A percentile compares a stretch with the other conserved stretches of the same genome.
Evolutionary conservation across 306 rosid genomes (phyloP).

Genomic region (Cicer judaicum): DNA sequence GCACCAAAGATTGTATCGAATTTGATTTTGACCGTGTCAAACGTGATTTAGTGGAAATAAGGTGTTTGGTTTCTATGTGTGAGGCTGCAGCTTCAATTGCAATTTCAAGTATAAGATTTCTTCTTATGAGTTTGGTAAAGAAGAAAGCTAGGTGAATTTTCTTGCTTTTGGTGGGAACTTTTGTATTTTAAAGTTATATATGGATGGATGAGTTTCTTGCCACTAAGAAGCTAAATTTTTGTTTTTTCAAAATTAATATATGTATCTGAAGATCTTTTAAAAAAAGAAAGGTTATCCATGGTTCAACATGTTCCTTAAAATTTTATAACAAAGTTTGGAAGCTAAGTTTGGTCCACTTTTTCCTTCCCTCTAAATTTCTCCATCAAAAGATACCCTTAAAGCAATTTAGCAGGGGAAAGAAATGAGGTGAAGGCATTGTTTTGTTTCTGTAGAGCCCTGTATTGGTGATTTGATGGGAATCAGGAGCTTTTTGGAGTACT

Average conservation of each 20-base stretch:
- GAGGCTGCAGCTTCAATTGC: not conserved
- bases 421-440: not conserved
- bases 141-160: not conserved
- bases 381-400: not conserved
- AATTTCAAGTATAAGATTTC: not conserved
- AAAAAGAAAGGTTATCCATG: not conserved
- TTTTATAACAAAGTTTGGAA: not conserved
- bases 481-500: not conserved
- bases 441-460: not conserved
- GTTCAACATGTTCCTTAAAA: not conserved
- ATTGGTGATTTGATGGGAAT: not conserved
- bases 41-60: not conserved
- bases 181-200: not conserved
- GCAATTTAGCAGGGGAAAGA: not conserved
- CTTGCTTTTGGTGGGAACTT: not conserved
- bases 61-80: not conserved
- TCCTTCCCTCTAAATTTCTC: not conserved
- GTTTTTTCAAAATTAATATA: no score
- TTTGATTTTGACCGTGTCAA: not conserved
- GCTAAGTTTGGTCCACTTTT: not conserved
- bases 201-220: slow-evolving; percentile 12
- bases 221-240: not conserved
- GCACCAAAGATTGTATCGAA: not conserved
- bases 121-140: not conserved
- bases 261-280: no score